Evolutionary conservation across 192 early-diverging fungal species (phyloP), one percentile per base, ranked within the genome.

Genomic region (Podochytrium sp.): DNA sequence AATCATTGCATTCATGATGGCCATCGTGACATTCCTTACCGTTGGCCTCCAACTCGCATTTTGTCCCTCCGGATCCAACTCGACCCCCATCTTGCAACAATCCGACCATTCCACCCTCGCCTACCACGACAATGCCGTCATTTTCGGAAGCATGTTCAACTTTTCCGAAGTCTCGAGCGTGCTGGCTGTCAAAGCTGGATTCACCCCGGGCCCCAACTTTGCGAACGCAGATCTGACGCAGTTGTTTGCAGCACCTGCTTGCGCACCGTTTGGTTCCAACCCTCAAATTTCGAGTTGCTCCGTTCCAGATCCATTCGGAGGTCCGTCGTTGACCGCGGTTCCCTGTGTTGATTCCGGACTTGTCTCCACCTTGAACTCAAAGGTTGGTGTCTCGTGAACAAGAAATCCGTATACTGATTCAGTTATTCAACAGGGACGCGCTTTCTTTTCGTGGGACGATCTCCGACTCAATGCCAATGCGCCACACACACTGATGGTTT

Each of bases 381-480:
- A 47, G 20, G 43, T 47, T 47, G 7, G 7, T 47, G 7, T 47
- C 43, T 55, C 29, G 52, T 55, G 18, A 27, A 27, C 52, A 55
- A 5, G n/a, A n/a, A n/a, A n/a, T n/a, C n/a, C n/a, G n/a, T n/a
- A n/a, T n/a, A n/a, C n/a, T 18, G 29, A 29, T 57, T 29, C 16
- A 10, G 10, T 81, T 25, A 59, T 32, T 39, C 63, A 75, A n/a
- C 69, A 61, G 30, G 41, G 70, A 0, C 72, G 75, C 2, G 72
- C 80, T 20, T 79, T 73, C 43, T 83, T 86, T 41, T 56, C 50
- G 35, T 84, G 82, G 83, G 47, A 27, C n/a, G 81, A 83, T 53
- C 50, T 86, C 1, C 34, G 27, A 6, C 10, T 2, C 29, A 68
- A 80, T 39, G 41, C 53, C 38, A 20, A 35, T 0, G 39, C 80